Evolutionary conservation across 192 early-diverging fungal species (phyloP).

Genomic region (Coemansia sp.): DNA sequence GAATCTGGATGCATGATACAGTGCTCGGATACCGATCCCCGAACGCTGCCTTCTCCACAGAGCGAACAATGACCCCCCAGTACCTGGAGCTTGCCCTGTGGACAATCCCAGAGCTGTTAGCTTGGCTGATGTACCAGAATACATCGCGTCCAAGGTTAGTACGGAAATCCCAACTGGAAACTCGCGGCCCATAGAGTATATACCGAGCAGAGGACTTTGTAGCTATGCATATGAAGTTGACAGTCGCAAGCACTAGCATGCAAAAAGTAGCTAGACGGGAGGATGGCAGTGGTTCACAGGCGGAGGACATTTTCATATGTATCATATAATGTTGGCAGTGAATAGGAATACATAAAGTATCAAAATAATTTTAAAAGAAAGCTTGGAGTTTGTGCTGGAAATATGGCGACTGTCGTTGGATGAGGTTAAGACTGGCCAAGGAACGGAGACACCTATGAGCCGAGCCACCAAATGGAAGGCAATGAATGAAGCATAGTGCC

Average conservation of each 20-base stretch:
- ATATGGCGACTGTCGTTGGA: no score
- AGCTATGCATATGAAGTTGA: background rate
- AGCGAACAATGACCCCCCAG: background rate
- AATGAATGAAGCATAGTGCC: no score
- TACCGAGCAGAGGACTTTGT: background rate
- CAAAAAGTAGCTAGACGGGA: background rate
- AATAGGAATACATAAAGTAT: no score
- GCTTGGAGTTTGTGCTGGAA: background rate
- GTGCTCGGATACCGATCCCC: background rate
- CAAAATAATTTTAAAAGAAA: no score
- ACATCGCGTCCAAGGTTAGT: slow-evolving; percentile 35
- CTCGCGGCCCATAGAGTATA: slow-evolving; percentile 4
- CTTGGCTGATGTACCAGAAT: slow-evolving; percentile 8
- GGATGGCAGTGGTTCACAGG: background rate
- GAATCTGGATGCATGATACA: background rate
- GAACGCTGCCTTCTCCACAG: background rate
- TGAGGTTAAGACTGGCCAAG: no score
- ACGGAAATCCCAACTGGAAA: slow-evolving; percentile 16
- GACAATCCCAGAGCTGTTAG: background rate
- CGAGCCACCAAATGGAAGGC: no score
- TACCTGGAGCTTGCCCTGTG: background rate
- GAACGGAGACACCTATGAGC: no score
- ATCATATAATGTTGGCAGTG: no score
- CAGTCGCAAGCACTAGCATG: background rate
- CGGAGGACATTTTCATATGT: background rate